Evolutionary conservation across 257 asterid species (phyloP).

Genomic region (Solanum etuberosum): DNA sequence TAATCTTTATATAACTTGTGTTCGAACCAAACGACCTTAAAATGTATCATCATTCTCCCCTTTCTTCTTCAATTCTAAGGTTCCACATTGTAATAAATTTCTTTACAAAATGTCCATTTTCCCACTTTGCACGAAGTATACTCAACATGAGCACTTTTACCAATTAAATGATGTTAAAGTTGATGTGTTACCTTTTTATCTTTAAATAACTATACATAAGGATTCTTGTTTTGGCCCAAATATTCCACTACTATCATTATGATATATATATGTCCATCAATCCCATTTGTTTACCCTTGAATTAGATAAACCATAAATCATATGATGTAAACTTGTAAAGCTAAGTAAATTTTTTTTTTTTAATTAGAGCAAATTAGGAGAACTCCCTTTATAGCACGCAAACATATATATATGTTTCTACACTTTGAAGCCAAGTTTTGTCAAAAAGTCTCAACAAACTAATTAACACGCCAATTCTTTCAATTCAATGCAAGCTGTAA

Average conservation of each 20-base stretch:
- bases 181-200: background rate
- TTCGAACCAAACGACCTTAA: background rate
- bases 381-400: background rate
- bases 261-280: background rate
- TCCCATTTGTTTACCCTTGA: background rate
- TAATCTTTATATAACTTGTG: background rate
- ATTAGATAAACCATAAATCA: background rate
- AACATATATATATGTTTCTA: background rate
- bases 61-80: background rate
- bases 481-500: background rate
- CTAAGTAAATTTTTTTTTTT: background rate
- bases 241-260: background rate
- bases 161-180: background rate
- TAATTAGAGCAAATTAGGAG: background rate
- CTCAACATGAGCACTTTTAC: background rate
- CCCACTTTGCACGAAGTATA: background rate
- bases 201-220: background rate
- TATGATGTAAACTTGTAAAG: background rate
- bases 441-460: background rate
- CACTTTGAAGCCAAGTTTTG: background rate
- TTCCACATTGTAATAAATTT: background rate
- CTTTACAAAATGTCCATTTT: background rate
- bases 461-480: background rate
- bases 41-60: background rate
- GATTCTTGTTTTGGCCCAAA: background rate